A percentile compares a stretch with the other conserved stretches of the same genome.
phyloP scores from a whole-genome alignment of 768 basidiomycete species.

The Termitomyces sp. region DNA sequence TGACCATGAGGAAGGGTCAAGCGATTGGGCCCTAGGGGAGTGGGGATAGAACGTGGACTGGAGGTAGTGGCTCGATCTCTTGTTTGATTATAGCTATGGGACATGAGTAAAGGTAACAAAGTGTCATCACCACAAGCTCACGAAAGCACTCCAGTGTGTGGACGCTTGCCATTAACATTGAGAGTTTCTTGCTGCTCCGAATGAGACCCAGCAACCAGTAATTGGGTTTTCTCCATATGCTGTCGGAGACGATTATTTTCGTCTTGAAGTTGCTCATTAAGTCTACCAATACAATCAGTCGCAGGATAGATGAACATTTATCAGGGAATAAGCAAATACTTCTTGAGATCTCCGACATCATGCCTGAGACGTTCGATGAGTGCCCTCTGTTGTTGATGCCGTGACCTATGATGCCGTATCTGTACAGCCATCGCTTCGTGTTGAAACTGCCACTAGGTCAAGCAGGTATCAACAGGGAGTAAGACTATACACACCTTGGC shows the following conservation, averaged over 20 bases:
- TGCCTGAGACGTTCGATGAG: conserved; percentile 51
- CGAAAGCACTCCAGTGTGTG: conserved; percentile 43
- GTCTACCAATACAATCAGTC: conserved; percentile 30
- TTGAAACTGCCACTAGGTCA: conserved; percentile 57
- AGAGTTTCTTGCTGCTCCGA: conserved; percentile 30
- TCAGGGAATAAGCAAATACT: conserved; percentile 31
- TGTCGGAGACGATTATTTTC: conserved; percentile 51
- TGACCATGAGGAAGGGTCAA: conserved; percentile 67
- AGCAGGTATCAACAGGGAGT: not conserved
- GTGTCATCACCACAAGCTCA: conserved; percentile 22
- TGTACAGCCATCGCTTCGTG: conserved; percentile 71
- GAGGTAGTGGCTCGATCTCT: conserved; percentile 37
- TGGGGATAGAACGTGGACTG: conserved; percentile 56
- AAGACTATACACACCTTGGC: conserved; percentile 48
- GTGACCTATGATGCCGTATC: conserved; percentile 58
- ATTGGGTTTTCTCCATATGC: conserved; percentile 19
- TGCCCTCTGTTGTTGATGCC: conserved; percentile 52
- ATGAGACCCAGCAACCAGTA: conserved; percentile 18
- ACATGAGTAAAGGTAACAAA: conserved; percentile 6
- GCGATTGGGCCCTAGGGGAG: conserved; percentile 58
- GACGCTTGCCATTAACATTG: conserved; percentile 68
- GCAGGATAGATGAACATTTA: not conserved
- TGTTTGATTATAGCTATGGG: conserved; percentile 18
- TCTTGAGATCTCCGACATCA: conserved; percentile 53
- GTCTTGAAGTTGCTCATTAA: conserved; percentile 41